A percentile compares a stretch with the other conserved stretches of the same genome.
Evolutionary conservation across 2,329 filamentous ascomycete species (phyloP).

Genomic region (Fusarium setosum): DNA sequence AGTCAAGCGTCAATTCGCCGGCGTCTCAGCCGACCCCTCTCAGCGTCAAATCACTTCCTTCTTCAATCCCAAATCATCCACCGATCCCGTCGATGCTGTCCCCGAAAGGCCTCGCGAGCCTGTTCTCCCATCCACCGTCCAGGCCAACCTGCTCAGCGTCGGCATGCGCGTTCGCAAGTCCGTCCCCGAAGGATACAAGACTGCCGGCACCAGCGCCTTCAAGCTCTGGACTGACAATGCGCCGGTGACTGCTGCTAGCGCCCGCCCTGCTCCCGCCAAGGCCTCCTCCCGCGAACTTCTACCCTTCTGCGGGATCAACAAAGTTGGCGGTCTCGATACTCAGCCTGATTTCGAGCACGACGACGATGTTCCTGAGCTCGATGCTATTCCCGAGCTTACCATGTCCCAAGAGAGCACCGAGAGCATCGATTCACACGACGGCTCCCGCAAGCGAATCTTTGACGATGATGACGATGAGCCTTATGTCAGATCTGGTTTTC

Average conservation of each 20-base stretch:
- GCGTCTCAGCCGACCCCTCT: conserved; percentile 66
- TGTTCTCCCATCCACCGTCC: conserved; percentile 71
- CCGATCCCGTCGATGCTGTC: conserved; percentile 44
- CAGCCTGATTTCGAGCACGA: conserved; percentile 60
- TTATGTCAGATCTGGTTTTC: conserved; percentile 51
- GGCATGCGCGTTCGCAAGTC: conserved; percentile 96
- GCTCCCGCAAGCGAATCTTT: conserved; percentile 61
- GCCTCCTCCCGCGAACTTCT: conserved; percentile 69
- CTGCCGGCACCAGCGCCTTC: conserved; percentile 62
- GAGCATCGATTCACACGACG: conserved; percentile 45
- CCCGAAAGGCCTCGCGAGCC: conserved; percentile 51
- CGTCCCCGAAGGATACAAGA: conserved; percentile 95
- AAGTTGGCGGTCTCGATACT: conserved; percentile 74
- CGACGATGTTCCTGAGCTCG: conserved; percentile 48
- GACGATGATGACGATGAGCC: conserved; percentile 54
- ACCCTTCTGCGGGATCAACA: conserved; percentile 85
- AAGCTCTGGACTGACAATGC: conserved; percentile 60
- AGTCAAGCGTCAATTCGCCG: conserved; percentile 71
- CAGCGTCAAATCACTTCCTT: conserved; percentile 75
- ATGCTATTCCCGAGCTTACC: conserved; percentile 60
- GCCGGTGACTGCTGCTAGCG: conserved; percentile 22
- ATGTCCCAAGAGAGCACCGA: conserved; percentile 67
- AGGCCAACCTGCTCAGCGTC: conserved; percentile 87
- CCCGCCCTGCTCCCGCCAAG: conserved; percentile 33
- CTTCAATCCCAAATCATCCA: conserved; percentile 58